Conservation (phyloP, 2,329 filamentous ascomycete genomes). For the Cordyceps farinosa region DNA sequence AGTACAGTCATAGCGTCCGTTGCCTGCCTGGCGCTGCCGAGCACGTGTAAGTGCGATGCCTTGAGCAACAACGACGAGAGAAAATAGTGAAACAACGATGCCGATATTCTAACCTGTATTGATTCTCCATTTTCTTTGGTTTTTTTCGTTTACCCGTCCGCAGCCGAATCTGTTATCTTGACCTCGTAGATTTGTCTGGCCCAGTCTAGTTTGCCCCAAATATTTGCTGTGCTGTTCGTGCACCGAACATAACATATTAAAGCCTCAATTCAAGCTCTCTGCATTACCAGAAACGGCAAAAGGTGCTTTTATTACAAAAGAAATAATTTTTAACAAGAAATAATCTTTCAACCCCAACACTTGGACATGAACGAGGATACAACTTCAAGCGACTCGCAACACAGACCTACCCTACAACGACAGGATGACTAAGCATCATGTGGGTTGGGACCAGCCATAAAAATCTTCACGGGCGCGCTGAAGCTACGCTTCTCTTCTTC, state of each 20-base stretch:
- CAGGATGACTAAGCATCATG: neutral
- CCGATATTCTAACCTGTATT: no score
- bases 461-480: constrained; percentile 24
- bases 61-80: neutral
- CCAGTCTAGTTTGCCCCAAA: no score
- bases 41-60: neutral
- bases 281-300: no score
- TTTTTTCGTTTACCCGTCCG: no score
- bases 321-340: neutral
- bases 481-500: constrained; percentile 30
- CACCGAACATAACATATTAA: no score
- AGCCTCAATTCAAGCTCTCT: no score
- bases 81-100: neutral
- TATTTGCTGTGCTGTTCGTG: no score
- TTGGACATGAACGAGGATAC: neutral
- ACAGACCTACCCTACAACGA: neutral
- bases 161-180: no score
- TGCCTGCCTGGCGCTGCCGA: constrained; percentile 10
- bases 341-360: neutral
- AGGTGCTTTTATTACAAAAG: no score
- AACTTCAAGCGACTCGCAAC: neutral
- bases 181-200: no score
- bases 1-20: neutral
- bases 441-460: constrained; percentile 21
- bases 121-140: no score